phyloP scores from a whole-genome alignment of 768 basidiomycete genomes.

The Mycena crocata region DNA sequence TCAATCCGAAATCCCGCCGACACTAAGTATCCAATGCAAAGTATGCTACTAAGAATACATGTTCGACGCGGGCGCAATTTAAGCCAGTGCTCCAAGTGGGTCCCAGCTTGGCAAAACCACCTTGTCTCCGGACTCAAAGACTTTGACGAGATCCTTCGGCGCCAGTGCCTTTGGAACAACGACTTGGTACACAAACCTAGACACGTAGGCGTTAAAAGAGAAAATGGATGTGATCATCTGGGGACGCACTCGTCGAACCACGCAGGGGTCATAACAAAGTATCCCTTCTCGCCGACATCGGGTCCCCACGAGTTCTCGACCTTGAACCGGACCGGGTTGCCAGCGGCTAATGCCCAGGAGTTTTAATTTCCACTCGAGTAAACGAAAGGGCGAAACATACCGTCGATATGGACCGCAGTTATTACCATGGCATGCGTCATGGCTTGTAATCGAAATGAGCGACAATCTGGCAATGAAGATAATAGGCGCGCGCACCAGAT shows the following conservation, averaged over 20 bases:
- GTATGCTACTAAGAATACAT: no score
- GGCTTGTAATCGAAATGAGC: constrained; percentile 38
- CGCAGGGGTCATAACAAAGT: constrained; percentile 89
- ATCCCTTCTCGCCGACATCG: constrained; percentile 82
- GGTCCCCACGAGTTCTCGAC: constrained; percentile 98
- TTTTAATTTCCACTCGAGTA: not conserved
- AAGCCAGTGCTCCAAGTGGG: constrained; percentile 68
- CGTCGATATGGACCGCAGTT: constrained; percentile 89
- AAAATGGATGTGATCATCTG: constrained; percentile 4
- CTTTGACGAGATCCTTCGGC: constrained; percentile 82
- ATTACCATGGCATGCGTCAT: constrained; percentile 99
- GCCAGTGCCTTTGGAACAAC: constrained; percentile 87
- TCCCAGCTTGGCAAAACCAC: constrained; percentile 91
- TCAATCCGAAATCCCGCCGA: no score
- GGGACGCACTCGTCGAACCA: constrained; percentile 87
- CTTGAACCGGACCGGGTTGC: constrained; percentile 89
- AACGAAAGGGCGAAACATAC: constrained; percentile 16
- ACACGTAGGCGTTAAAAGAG: not conserved
- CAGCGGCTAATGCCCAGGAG: constrained; percentile 45
- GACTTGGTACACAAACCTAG: constrained; percentile 90
- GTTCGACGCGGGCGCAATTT: not conserved
- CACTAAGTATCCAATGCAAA: no score
- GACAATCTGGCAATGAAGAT: not conserved
- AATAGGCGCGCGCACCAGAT: constrained; percentile 49
- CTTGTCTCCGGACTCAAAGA: constrained; percentile 76